Evolutionary conservation across 2,329 filamentous ascomycete species (phyloP).

Genomic region (Magnaporthiopsis rhizophila): DNA sequence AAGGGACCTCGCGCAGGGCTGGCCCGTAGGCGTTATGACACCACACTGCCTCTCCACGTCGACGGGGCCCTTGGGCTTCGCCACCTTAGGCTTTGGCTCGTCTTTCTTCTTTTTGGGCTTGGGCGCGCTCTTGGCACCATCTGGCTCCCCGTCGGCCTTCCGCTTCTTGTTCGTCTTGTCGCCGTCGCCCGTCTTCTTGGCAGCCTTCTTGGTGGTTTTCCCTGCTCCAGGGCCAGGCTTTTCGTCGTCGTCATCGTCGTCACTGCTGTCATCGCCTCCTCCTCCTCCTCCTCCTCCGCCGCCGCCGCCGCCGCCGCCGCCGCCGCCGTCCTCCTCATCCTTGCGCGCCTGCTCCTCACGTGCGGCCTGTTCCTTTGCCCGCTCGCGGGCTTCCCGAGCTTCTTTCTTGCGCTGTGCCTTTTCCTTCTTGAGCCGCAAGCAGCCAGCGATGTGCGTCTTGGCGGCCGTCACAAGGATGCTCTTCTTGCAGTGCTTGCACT

Average conservation of each 20-base stretch:
- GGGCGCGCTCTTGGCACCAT: constrained; percentile 72
- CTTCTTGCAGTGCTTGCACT: constrained; percentile 94
- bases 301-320: constrained; percentile 35
- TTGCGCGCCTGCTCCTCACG: constrained; percentile 47
- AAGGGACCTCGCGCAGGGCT: constrained; percentile 77
- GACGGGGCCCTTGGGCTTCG: constrained; percentile 85
- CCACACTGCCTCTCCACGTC: constrained; percentile 93
- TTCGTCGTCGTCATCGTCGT: constrained; percentile 40
- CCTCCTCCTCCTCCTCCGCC: constrained; percentile 42
- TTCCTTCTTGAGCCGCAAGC: constrained; percentile 76
- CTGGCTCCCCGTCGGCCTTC: constrained; percentile 56
- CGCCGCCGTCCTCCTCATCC: constrained; percentile 38
- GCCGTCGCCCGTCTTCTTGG: constrained; percentile 51
- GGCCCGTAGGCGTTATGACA: constrained; percentile 76
- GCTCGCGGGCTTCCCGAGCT: constrained; percentile 60
- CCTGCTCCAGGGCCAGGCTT: constrained; percentile 26
- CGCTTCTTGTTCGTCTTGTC: constrained; percentile 69
- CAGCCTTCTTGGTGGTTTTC: constrained; percentile 52
- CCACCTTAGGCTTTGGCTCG: constrained; percentile 72
- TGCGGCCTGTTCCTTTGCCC: constrained; percentile 51
- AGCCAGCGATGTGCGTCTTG: constrained; percentile 73
- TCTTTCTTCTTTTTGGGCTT: constrained; percentile 92
- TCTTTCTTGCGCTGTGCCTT: constrained; percentile 73
- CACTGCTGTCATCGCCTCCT: constrained; percentile 31
- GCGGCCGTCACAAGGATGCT: constrained; percentile 69